phyloP scores from a whole-genome alignment of 2,329 filamentous ascomycete genomes.

The Botrytis cinerea region DNA sequence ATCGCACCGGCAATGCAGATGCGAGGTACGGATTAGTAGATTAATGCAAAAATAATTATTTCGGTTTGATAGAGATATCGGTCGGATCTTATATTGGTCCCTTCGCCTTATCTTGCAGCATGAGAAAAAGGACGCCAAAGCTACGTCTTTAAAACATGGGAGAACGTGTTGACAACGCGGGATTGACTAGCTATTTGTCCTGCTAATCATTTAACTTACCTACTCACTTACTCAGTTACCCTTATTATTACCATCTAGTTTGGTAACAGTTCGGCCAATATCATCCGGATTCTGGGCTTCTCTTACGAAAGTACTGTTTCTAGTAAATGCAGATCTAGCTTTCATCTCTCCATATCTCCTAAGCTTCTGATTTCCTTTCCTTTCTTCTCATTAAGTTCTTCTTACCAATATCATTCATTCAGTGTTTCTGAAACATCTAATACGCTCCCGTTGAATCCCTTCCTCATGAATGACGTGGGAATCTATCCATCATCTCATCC shows the following conservation, averaged over 20 bases:
- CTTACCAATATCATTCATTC: slow-evolving; percentile 2
- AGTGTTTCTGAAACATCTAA: not conserved
- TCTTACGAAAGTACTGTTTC: slow-evolving; percentile 16
- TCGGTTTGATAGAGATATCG: slow-evolving; percentile 10
- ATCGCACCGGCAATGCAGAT: slow-evolving; percentile 28
- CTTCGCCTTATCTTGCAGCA: slow-evolving; percentile 15
- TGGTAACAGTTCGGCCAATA: slow-evolving; percentile 7
- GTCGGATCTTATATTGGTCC: slow-evolving; percentile 20
- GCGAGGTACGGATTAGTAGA: slow-evolving; percentile 33
- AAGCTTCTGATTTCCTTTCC: slow-evolving; percentile 10
- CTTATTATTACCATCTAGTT: slow-evolving; percentile 11
- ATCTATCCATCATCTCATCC: slow-evolving; percentile 37
- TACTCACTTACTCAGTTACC: not conserved
- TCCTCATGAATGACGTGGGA: slow-evolving; percentile 40
- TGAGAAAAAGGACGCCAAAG: not conserved
- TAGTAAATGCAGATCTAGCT: slow-evolving; percentile 26
- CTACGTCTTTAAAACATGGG: slow-evolving; percentile 5
- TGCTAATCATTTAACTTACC: slow-evolving; percentile 6
- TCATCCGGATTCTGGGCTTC: not conserved
- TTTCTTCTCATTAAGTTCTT: slow-evolving; percentile 5
- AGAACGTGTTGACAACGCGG: slow-evolving; percentile 14
- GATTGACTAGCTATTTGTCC: slow-evolving; percentile 13
- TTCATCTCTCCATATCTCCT: slow-evolving; percentile 22
- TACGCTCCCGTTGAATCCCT: slow-evolving; percentile 6
- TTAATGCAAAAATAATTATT: slow-evolving; percentile 27